Conservation (phyloP, 768 basidiomycete genomes). For the Exsudoporus frostii region DNA sequence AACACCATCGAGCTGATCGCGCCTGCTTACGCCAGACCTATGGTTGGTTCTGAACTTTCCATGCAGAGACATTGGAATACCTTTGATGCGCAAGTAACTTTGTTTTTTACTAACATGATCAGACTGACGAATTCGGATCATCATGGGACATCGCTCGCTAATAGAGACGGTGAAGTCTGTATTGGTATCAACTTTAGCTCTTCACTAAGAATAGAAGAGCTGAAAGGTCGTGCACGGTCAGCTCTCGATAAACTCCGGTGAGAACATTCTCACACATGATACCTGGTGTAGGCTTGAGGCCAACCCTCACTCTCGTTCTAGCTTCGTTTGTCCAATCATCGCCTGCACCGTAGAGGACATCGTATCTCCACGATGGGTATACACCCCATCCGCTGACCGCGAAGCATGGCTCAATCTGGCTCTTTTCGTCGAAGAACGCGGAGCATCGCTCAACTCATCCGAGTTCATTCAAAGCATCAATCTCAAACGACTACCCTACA, state of each 20-base stretch:
- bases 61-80: slow-evolving; percentile 11
- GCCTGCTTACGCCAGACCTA: background rate
- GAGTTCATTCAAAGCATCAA: slow-evolving; percentile 18
- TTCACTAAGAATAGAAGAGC: background rate
- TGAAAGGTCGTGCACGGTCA: slow-evolving; percentile 6
- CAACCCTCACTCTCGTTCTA: background rate
- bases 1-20: background rate
- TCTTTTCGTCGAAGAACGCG: slow-evolving; percentile 16
- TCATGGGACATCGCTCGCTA: too few relatives aligned
- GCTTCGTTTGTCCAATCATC: slow-evolving; percentile 20
- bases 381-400: slow-evolving; percentile 22
- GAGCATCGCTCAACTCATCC: slow-evolving; percentile 10
- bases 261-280: background rate
- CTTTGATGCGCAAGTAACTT: slow-evolving; percentile 12
- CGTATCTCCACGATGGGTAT: slow-evolving; percentile 18
- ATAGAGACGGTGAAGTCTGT: slow-evolving; percentile 19
- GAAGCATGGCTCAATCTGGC: slow-evolving; percentile 22
- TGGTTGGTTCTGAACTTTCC: slow-evolving; percentile 17
- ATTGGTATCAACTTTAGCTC: slow-evolving; percentile 16
- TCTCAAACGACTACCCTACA: slow-evolving; percentile 19
- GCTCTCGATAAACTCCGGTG: slow-evolving; percentile 23
- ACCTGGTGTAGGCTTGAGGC: background rate
- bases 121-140: background rate
- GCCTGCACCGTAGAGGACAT: slow-evolving; percentile 12
- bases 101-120: background rate